These are phyloP conservation scores for Cymbopogon citratus DNA, from an alignment of 176 grass and related monocot species.

Conservation along the genomic window DNA sequence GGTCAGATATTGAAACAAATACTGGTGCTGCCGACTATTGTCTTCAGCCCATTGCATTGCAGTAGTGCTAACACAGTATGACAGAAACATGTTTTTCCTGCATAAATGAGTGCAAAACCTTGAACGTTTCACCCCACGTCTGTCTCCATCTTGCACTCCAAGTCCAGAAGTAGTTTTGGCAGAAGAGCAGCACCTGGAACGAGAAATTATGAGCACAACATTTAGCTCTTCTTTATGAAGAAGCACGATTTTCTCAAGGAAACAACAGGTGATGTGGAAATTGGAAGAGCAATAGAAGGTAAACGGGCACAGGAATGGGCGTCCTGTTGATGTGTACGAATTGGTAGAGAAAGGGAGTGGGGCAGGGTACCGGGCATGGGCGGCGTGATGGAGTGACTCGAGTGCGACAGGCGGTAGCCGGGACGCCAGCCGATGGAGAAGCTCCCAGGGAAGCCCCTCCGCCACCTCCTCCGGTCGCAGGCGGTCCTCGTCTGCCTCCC, in stretches of 20 bases:
- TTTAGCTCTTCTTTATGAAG: neutral
- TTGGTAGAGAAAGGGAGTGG: neutral
- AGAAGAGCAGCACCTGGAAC: slow-evolving; percentile 19
- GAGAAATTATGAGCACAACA: neutral
- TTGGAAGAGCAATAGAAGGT: neutral
- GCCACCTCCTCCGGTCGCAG: neutral
- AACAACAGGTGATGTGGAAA: neutral
- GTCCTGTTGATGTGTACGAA: neutral
- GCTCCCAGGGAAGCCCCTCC: slow-evolving; percentile 1
- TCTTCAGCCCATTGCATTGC: neutral
- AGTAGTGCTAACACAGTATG: neutral
- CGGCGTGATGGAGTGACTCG: slow-evolving; percentile 43
- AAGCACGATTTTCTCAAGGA: neutral
- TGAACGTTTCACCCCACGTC: slow-evolving; percentile 37
- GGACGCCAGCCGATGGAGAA: slow-evolving; percentile 9
- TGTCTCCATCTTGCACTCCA: neutral
- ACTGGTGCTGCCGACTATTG: neutral
- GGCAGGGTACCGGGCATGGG: slow-evolving; percentile 26
- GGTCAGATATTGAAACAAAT: neutral
- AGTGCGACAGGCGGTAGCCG: slow-evolving; percentile 41
- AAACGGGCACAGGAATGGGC: neutral
- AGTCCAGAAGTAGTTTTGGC: neutral
- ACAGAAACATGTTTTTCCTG: neutral
- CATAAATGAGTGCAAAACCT: slow-evolving; percentile 34
- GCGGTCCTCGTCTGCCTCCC: neutral